Evolutionary conservation across 768 basidiomycete genomes (phyloP), one percentile per base, ranked within the genome.

Genomic region (Xerocomellus intermedius): DNA sequence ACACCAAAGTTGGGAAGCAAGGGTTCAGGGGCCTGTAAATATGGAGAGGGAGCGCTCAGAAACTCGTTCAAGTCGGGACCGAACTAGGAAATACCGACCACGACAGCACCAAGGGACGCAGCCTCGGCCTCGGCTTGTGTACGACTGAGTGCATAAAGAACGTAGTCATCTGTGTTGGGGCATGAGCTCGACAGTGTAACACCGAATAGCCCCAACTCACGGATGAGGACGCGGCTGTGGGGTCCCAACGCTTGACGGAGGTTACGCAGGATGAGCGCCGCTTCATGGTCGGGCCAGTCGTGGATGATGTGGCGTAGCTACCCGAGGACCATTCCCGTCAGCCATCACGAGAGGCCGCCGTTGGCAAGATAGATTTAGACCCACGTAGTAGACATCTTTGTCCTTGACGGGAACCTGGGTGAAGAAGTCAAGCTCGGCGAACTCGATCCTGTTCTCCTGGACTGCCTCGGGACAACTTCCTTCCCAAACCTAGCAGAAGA

Each of bases 201-300:
- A n/a, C 28, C 4, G 6, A 38, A 33, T 10, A 3, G 8, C 12
- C 26, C 32, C 21, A 10, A 63, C 67, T 55, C 56, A 71, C 73
- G 70, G 35, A 74, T 64, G 35, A 74, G 65, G 17, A 74, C 38
- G 2, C 68, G 70, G 26, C 66, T 68, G 33, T 66, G 47, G 6
- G 69, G 65, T 26, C 57, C 63, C 56, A 74, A 58, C 8, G 67
- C 71, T 54, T 61, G 48, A 24, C 69, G 62, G 45, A 74, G 36
- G 51, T 72, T 71, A 21, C 49, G 52, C 19, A 73, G 57, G 37
- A 73, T 72, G 5, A 61, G 50, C 1, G 52, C 36, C 13, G 65
- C 57, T n/a, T 66, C 59, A 2, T 60, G 51, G 51, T 74, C 74
- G 9, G 69, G 61, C 73, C 71, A 75, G 52, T 74, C 62, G 41